A percentile compares a stretch with the other conserved stretches of the same genome.
phyloP scores from a whole-genome alignment of 176 grass and related monocot species.

The Zoysia pacifica region DNA sequence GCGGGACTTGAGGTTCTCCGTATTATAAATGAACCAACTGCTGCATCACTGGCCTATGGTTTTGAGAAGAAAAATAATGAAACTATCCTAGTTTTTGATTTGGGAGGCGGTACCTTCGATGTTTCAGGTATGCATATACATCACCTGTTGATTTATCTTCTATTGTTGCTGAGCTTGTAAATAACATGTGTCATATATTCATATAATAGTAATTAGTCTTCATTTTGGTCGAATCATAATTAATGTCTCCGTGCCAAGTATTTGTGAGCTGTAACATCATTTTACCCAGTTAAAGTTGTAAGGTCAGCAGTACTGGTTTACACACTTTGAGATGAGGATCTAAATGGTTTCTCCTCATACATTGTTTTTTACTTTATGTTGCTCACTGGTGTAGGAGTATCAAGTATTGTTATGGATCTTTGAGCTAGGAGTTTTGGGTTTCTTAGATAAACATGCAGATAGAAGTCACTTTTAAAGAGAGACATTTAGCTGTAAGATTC shows the following conservation, averaged over 20 bases:
- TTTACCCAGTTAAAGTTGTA: neutral
- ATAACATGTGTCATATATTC: neutral
- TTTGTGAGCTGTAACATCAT: neutral
- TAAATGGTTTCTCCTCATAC: neutral
- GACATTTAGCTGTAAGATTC: neutral
- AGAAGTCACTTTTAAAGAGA: slow-evolving; percentile 8
- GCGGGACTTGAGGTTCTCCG: slow-evolving; percentile 98
- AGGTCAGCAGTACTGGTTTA: slow-evolving; percentile 4
- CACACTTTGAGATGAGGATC: neutral
- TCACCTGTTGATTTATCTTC: slow-evolving; percentile 9
- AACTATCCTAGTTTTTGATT: slow-evolving; percentile 95
- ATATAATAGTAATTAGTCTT: neutral
- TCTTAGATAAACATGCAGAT: slow-evolving; percentile 5
- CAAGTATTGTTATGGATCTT: slow-evolving; percentile 14
- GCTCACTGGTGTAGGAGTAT: neutral
- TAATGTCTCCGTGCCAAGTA: neutral
- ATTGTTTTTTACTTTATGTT: neutral
- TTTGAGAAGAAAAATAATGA: slow-evolving; percentile 99
- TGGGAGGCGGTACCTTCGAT: slow-evolving; percentile 98
- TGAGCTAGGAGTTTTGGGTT: neutral
- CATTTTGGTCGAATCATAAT: neutral
- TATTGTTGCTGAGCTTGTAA: slow-evolving; percentile 14
- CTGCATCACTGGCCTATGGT: slow-evolving; percentile 95
- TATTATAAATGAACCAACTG: slow-evolving; percentile 99
- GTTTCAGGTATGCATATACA: slow-evolving; percentile 70